Base-by-base conservation (phyloP, 129 eudicot genomes). In the Mikania micrantha region DNA sequence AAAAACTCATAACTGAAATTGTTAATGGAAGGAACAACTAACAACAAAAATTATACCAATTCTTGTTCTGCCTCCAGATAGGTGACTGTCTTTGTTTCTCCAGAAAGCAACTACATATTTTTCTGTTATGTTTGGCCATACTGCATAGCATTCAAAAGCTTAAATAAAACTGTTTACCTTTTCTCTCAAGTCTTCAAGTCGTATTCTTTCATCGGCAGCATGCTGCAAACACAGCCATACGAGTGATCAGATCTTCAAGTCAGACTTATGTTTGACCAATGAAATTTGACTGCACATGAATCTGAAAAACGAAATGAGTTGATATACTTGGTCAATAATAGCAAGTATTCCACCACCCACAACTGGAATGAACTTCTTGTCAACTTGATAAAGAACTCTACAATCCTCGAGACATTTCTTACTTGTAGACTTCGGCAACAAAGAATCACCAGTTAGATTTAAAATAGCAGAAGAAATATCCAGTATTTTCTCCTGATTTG, bases 151-250 rank as follows among this genome's bases (percentile, higher is more conserved):
- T 45, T 54, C 66, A 17, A 63, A 77, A 75, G 35, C 35, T 34
- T 36, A 59, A 70, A 38, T 50, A 27, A 21, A 63, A 42, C 38
- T 22, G 44, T 63, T n/a, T 80, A 94, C 99, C 99, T 94, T 89
- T 50, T 71, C 71, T 24, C 96, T 90, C 76, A 94, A 72, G 50
- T 86, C 99, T 77, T 94, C 99, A 71, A 94, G 76, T 31, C 93
- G 85, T 66, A 94, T 94, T 74, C 97, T 82, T 73, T 94, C 99
- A 82, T 94, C 99, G 24, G 99, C 99, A 42, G 99, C 99, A 69
- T 94, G 99, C 99, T 94, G 93, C 12, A 67, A 81, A 71, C 49
- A 69, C 65, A 66, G 56, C 53, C 62, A 81, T 31, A 8, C 10
- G 10, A 60, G 29, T 52, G 49, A 56, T 49, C 63, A 70, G 4